phyloP scores from a whole-genome alignment of 768 basidiomycete species.

The Kwoniella heveanensis region DNA sequence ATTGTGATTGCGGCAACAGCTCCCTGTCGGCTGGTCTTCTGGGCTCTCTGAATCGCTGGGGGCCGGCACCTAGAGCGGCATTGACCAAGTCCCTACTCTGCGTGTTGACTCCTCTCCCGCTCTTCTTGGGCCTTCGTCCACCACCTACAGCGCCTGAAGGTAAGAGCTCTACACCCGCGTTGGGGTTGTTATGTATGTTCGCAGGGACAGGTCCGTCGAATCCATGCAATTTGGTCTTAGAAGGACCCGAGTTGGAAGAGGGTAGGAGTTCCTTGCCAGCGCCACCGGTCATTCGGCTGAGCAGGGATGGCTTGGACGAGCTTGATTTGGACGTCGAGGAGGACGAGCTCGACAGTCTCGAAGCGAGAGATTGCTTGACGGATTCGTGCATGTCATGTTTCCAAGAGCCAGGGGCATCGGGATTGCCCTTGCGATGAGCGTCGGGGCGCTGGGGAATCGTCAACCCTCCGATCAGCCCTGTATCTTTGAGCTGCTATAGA shows the following conservation, averaged over 20 bases:
- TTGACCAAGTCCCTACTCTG: constrained; percentile 24
- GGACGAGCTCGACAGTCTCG: constrained; percentile 9
- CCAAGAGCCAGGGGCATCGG: constrained; percentile 47
- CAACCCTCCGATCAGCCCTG: not conserved
- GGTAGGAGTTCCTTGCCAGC: constrained; percentile 40
- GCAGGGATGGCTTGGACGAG: constrained; percentile 23
- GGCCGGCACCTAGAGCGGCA: constrained; percentile 24
- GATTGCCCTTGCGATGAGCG: constrained; percentile 23
- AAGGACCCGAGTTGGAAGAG: constrained; percentile 2
- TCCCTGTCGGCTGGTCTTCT: constrained; percentile 8
- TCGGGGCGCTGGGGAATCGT: constrained; percentile 21
- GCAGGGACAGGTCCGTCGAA: constrained; percentile 23
- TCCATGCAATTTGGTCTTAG: constrained; percentile 26
- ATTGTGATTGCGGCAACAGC: too few species aligned
- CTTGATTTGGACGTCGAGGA: constrained; percentile 17
- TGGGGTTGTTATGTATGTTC: constrained; percentile 33
- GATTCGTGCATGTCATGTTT: constrained; percentile 47
- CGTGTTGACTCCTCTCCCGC: constrained; percentile 11
- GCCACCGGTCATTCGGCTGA: constrained; percentile 37
- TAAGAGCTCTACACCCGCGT: constrained; percentile 43
- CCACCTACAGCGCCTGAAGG: constrained; percentile 26
- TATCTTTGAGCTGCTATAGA: not conserved
- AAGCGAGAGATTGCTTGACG: constrained; percentile 23
- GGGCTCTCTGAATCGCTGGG: constrained; percentile 12
- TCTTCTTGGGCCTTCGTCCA: constrained; percentile 6